Evolutionary conservation across 148 eudicot genomes (phyloP), one percentile per base, ranked within the genome.

Genomic region (Polygonum maritimum): DNA sequence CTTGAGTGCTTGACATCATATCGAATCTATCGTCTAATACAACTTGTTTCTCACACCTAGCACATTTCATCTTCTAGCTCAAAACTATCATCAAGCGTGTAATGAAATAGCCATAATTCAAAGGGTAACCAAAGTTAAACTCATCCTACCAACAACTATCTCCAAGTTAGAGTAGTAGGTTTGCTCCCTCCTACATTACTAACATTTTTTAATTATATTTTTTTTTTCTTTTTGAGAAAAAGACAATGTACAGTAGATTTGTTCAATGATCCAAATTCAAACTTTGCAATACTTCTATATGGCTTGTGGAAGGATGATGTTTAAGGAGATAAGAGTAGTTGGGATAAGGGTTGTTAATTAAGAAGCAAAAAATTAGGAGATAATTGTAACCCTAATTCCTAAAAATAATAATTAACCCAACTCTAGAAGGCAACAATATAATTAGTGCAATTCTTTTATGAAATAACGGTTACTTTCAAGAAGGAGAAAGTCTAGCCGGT

Each of bases 401-500:
- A 26, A 26, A 26, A 26, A 26, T 26, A 49, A 14, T 15, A 14
- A 51, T 15, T 7, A 57, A 57, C 22, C 63, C 63, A 57, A 57
- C 12, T 57, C 33, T 57, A 57, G 63, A 21, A 57, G 63, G 63
- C 63, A 57, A 57, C 7, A 57, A 57, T 22, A 57, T 57, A 19
- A 0, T 22, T 57, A 19, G 2, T 22, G 33, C 26, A 57, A 57
- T 2, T 2, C n/a, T 45, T 35, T 55, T 63, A 62, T 76, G 2
- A 74, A 81, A 82, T 55, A 80, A 84, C 76, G 52, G 89, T 80
- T 80, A 82, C 76, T 51, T 48, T 78, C 78, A 76, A 76, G 80
- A 75, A 26, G 78, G 79, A 74, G 80, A 76, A 71, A 78, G 71
- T 74, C 4, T 13, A 88, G 84, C 80, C 90, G 88, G 84, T 83